Evolutionary conservation across 257 asterid genomes (phyloP).

Genomic region (Solanum etuberosum): DNA sequence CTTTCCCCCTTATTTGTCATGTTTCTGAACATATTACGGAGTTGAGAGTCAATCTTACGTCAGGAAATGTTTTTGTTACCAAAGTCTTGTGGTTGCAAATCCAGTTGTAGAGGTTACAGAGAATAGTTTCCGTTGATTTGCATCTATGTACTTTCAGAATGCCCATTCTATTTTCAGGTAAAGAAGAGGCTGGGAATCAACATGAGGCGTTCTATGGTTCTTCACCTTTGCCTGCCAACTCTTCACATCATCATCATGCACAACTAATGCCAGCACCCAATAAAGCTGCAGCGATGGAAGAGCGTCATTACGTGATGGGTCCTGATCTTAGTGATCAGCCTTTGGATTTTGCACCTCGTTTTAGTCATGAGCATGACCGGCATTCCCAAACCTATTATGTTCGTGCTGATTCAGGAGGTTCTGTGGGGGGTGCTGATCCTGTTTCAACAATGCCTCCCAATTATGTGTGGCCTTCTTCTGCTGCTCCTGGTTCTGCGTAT

Average conservation of each 20-base stretch:
- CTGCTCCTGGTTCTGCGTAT: slow-evolving; percentile 44
- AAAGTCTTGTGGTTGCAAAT: background rate
- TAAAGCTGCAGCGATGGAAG: slow-evolving; percentile 42
- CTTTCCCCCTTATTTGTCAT: background rate
- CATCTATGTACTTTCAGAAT: background rate
- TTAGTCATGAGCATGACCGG: slow-evolving; percentile 34
- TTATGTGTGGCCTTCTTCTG: slow-evolving; percentile 55
- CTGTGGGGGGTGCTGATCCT: slow-evolving; percentile 46
- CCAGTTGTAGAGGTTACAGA: background rate
- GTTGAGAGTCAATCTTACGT: background rate
- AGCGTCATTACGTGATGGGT: slow-evolving; percentile 33
- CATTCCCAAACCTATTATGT: slow-evolving; percentile 35
- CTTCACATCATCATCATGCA: slow-evolving; percentile 33
- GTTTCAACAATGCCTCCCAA: slow-evolving; percentile 34
- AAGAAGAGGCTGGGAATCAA: slow-evolving; percentile 40
- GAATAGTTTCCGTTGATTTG: background rate
- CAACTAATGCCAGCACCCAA: slow-evolving; percentile 33
- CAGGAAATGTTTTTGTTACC: background rate
- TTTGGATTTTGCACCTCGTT: slow-evolving; percentile 52
- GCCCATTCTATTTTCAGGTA: slow-evolving; percentile 38
- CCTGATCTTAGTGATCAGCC: slow-evolving; percentile 54
- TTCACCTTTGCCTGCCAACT: slow-evolving; percentile 26
- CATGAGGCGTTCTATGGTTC: slow-evolving; percentile 41
- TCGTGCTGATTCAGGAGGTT: slow-evolving; percentile 36
- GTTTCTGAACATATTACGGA: background rate